Evolutionary conservation across 768 basidiomycete genomes (phyloP).

Genomic region (Mycena leptocephala): DNA sequence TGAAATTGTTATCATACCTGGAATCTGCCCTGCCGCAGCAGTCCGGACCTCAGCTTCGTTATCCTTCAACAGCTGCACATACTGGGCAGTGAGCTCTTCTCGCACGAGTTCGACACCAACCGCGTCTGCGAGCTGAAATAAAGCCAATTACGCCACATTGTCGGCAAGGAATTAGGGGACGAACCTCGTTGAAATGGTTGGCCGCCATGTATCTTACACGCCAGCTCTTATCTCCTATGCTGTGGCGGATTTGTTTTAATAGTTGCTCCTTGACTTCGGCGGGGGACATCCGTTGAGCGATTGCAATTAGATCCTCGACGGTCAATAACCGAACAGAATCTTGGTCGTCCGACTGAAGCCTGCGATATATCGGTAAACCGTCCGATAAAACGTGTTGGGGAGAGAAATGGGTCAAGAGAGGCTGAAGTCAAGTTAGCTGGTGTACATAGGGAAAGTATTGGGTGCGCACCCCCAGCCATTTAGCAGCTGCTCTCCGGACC

Average conservation of each 20-base stretch:
- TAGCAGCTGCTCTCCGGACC: constrained; percentile 97
- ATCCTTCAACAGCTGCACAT: constrained; percentile 95
- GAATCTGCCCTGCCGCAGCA: constrained; percentile 96
- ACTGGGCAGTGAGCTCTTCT: constrained; percentile 95
- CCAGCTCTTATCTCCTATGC: constrained; percentile 97
- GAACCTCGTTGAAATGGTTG: constrained; percentile 95
- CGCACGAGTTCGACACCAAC: constrained; percentile 92
- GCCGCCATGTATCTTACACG: constrained; percentile 99
- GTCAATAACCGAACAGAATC: constrained; percentile 97
- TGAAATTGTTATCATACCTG: constrained; percentile 71
- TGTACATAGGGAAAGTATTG: constrained; percentile 13
- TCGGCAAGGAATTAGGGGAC: neutral
- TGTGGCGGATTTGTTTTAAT: constrained; percentile 88
- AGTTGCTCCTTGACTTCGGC: constrained; percentile 94
- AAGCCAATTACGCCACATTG: constrained; percentile 10
- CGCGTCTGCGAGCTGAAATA: constrained; percentile 85
- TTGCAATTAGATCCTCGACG: constrained; percentile 95
- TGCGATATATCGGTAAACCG: constrained; percentile 92
- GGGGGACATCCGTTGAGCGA: constrained; percentile 88
- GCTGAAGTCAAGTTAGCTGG: constrained; percentile 59
- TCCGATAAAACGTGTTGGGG: constrained; percentile 89
- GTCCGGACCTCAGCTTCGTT: constrained; percentile 99
- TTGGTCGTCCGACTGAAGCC: constrained; percentile 96
- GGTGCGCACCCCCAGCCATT: constrained; percentile 91
- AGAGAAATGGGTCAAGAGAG: constrained; percentile 84